Conservation (phyloP, 2,329 filamentous ascomycete species). For the Mollisia scopiformis region DNA sequence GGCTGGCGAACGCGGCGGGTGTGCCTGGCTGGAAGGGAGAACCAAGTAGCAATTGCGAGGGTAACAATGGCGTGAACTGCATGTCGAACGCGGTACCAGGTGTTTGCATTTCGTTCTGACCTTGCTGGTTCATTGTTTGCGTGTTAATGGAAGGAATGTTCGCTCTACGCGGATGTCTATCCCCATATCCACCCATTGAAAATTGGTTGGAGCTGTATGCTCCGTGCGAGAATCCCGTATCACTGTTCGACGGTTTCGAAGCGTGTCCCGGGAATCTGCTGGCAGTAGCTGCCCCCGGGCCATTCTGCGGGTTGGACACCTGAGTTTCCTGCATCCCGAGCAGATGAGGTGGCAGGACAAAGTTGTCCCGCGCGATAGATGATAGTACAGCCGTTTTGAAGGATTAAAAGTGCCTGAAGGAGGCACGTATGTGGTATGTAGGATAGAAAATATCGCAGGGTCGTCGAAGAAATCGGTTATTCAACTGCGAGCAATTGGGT, state of each 20-base stretch:
- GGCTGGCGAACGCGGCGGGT: constrained; percentile 84
- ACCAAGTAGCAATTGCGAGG: constrained; percentile 90
- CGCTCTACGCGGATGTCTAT: constrained; percentile 80
- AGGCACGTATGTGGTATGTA: constrained; percentile 38
- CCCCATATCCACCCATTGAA: constrained; percentile 75
- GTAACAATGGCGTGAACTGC: constrained; percentile 96
- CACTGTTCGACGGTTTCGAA: constrained; percentile 80
- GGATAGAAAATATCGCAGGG: constrained; percentile 29
- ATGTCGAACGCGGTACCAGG: constrained; percentile 93
- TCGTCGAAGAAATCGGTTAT: constrained; percentile 16
- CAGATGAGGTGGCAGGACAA: constrained; percentile 81
- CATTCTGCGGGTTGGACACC: constrained; percentile 60
- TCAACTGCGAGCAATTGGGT: not conserved
- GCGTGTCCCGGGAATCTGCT: constrained; percentile 70
- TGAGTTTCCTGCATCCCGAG: constrained; percentile 92
- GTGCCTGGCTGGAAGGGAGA: constrained; percentile 97
- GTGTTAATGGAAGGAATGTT: constrained; percentile 96
- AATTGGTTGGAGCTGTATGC: constrained; percentile 84
- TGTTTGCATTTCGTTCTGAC: constrained; percentile 74
- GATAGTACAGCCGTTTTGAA: constrained; percentile 84
- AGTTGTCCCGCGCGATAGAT: constrained; percentile 77
- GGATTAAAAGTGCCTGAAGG: constrained; percentile 49
- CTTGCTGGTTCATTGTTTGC: constrained; percentile 59
- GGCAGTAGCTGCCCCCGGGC: constrained; percentile 55
- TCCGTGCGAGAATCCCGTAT: constrained; percentile 90